phyloP scores from a whole-genome alignment of 495 filamentous ascomycete genomes.

The Baudoinia panamericana region DNA sequence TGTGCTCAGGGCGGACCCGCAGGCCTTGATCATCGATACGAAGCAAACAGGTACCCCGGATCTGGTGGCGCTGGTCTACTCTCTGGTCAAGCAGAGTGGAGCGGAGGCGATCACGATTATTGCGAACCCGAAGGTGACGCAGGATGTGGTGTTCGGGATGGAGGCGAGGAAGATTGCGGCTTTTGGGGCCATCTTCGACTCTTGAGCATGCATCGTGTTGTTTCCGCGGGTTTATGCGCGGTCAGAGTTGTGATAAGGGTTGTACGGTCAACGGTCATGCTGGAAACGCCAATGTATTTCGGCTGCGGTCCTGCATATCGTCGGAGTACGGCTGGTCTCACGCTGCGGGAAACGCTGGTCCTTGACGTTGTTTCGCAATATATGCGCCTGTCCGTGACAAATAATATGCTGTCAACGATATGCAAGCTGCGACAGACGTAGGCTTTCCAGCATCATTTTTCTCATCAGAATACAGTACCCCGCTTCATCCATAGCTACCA shows the following conservation, averaged over 20 bases:
- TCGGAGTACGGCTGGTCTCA: no score
- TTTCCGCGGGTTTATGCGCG: no score
- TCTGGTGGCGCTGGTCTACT: conserved; percentile 45
- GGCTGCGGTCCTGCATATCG: no score
- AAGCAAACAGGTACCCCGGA: conserved; percentile 37
- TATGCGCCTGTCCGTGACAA: no score
- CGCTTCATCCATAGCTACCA: no score
- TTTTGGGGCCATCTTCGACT: conserved; percentile 74
- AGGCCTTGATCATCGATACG: conserved; percentile 45
- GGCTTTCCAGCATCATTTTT: no score
- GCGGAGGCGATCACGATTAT: conserved; percentile 69
- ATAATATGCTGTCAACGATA: no score
- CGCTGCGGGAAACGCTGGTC: no score
- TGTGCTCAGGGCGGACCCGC: conserved; percentile 38
- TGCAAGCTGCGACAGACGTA: no score
- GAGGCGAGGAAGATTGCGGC: conserved; percentile 56
- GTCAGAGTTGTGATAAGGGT: neutral
- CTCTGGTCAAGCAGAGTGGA: conserved; percentile 40
- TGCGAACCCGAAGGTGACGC: conserved; percentile 58
- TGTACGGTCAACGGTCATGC: neutral
- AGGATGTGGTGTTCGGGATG: conserved; percentile 60
- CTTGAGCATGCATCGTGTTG: conserved; percentile 35
- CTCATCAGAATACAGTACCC: no score
- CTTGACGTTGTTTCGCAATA: no score
- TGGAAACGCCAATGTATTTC: no score